Conservation (phyloP, 2,329 filamentous ascomycete genomes). For the Cladophialophora yegresii region DNA sequence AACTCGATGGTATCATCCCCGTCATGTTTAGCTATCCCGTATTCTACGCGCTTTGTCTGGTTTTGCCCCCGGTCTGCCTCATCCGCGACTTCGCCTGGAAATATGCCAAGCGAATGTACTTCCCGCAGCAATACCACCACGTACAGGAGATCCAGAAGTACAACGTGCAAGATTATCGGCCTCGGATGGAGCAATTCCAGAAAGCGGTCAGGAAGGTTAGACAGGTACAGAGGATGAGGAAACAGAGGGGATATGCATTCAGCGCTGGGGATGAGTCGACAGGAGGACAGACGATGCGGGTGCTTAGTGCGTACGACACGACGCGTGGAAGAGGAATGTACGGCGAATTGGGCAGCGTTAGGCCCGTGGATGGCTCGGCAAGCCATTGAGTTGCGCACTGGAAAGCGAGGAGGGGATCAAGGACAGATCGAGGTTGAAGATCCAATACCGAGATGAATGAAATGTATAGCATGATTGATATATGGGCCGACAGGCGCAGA, state of each 20-base stretch:
- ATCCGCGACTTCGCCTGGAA: conserved; percentile 93
- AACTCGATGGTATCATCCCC: conserved; percentile 83
- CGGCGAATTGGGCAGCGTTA: conserved; percentile 79
- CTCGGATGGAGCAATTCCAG: conserved; percentile 99
- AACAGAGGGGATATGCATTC: conserved; percentile 97
- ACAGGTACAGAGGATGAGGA: conserved; percentile 98
- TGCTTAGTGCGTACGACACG: conserved; percentile 96
- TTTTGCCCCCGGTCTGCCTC: conserved; percentile 78
- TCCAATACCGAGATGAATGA: conserved; percentile 2
- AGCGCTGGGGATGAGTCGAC: conserved; percentile 89
- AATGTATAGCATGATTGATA: conserved; percentile 16
- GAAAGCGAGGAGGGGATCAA: background rate
- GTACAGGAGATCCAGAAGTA: conserved; percentile 99
- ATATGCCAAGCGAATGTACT: conserved; percentile 96
- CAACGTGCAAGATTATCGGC: conserved; percentile 98
- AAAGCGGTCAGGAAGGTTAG: conserved; percentile 98
- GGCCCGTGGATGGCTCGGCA: conserved; percentile 1
- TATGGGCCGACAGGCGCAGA: conserved; percentile 2
- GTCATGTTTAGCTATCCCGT: conserved; percentile 76
- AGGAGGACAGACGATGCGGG: conserved; percentile 69
- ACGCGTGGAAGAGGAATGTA: conserved; percentile 87
- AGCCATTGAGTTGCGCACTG: background rate
- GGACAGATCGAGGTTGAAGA: background rate
- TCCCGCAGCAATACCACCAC: conserved; percentile 92
- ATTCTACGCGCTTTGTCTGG: conserved; percentile 89